Evolutionary conservation across 768 basidiomycete species (phyloP).

Genomic region (Cystobasidium tubakii): DNA sequence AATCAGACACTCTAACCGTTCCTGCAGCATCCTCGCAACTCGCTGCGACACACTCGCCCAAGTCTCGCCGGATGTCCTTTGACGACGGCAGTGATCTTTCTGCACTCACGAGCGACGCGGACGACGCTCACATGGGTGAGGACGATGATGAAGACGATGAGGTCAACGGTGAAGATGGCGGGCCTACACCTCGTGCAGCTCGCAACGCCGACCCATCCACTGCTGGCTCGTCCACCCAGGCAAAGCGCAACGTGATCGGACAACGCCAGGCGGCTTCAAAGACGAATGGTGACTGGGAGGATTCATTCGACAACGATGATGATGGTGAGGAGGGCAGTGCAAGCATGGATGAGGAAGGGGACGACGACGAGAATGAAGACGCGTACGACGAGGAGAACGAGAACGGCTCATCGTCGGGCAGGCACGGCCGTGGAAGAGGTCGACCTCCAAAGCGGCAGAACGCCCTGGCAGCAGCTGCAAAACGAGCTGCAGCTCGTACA

Average conservation of each 20-base stretch:
- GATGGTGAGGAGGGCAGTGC: neutral
- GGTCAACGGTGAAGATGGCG: neutral
- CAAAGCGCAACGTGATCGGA: neutral
- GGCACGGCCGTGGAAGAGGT: constrained; percentile 5
- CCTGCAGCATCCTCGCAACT: neutral
- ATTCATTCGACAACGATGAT: constrained; percentile 5
- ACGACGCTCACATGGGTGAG: neutral
- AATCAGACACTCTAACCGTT: constrained; percentile 6
- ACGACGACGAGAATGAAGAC: constrained; percentile 12
- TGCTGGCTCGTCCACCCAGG: neutral
- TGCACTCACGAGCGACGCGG: constrained; percentile 3
- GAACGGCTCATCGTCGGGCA: neutral
- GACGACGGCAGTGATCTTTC: constrained; percentile 15
- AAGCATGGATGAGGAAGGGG: constrained; percentile 16
- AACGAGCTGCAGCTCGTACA: constrained; percentile 1
- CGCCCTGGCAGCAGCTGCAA: constrained; percentile 22
- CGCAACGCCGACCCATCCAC: neutral
- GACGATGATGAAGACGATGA: constrained; percentile 10
- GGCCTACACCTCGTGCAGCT: neutral
- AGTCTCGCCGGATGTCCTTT: constrained; percentile 8
- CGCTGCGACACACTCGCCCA: neutral
- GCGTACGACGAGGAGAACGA: neutral
- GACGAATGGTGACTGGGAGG: neutral
- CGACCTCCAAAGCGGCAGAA: constrained; percentile 16
- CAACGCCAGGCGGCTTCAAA: constrained; percentile 1